Conservation (phyloP, 106 monocot species). For the Dendrobium huoshanense region DNA sequence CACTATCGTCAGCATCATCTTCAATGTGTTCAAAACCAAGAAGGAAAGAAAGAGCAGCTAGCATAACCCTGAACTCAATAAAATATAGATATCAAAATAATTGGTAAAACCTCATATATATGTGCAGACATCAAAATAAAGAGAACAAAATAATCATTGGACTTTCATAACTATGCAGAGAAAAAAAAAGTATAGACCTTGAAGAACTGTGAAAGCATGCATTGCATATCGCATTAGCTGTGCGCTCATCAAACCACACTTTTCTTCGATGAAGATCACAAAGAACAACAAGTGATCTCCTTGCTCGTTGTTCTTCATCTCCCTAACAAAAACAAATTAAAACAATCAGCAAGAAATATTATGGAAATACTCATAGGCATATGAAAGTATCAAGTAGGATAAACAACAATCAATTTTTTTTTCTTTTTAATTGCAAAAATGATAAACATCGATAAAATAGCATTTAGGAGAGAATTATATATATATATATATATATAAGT, state of each 20-base stretch:
- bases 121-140: neutral
- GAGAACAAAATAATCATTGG: neutral
- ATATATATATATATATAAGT: neutral
- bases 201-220: constrained; percentile 84
- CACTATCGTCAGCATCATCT: constrained; percentile 51
- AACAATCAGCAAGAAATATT: neutral
- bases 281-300: constrained; percentile 64
- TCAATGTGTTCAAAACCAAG: constrained; percentile 68
- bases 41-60: constrained; percentile 75
- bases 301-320: constrained; percentile 71
- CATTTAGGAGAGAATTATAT: neutral
- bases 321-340: constrained; percentile 21
- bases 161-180: neutral
- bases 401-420: neutral
- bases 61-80: constrained; percentile 67
- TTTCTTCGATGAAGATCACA: constrained; percentile 93
- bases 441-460: neutral
- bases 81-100: neutral
- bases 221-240: constrained; percentile 85
- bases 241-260: constrained; percentile 96
- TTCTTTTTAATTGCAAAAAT: neutral
- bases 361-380: neutral
- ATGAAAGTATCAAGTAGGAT: neutral
- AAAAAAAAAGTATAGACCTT: constrained; percentile 24
- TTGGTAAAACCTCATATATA: neutral